Evolutionary conservation across 257 asterid genomes (phyloP), one percentile per base, ranked within the genome.

Genomic region (Nicotiana attenuata): DNA sequence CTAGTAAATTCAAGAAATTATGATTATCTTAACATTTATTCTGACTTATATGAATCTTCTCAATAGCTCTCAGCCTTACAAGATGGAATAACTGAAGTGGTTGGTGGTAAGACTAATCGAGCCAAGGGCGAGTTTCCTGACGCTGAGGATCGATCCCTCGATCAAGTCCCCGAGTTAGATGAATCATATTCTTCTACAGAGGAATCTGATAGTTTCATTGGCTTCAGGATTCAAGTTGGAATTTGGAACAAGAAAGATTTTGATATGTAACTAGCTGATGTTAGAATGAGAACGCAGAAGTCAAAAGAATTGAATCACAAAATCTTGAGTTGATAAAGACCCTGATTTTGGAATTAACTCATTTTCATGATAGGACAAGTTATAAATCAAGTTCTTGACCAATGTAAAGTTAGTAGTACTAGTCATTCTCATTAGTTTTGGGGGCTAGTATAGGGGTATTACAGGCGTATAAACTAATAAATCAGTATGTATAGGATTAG

Each of bases 91-190:
- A 71, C 88, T 19, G 90, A 91, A 89, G 89, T 92, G 45, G 67
- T 93, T 20, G 98, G 97, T 81, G 97, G 97, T 71, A 93, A 93
- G 90, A 95, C 96, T 8, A 95, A 95, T 84, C 88, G 94, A 79
- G 92, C 92, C 41, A 91, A 91, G 84, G 95, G 90, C 10, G 98
- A 96, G 85, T 90, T 94, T 31, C 90, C 97, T 0, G 98, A 92
- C 24, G 92, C 91, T 66, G 91, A 90, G 90, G 90, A 88, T 85
- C 82, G 82, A 81, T 82, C 90, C 52, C 92, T 96, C 0, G 98
- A 94, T 80, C 93, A 89, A 81, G 98, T 92, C 45, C 97, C 99
- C 19, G 97, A 93, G 85, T 41, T 93, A 60, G 89, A 92, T 20
- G 92, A 88, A 65, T 89, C 90, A 9, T 7, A 38, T 38, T 83